Percentiles rank a stretch among this genome's conserved stretches.
Evolutionary conservation across 495 filamentous ascomycete genomes (phyloP).

Genomic region (Penicillium malachiteum): DNA sequence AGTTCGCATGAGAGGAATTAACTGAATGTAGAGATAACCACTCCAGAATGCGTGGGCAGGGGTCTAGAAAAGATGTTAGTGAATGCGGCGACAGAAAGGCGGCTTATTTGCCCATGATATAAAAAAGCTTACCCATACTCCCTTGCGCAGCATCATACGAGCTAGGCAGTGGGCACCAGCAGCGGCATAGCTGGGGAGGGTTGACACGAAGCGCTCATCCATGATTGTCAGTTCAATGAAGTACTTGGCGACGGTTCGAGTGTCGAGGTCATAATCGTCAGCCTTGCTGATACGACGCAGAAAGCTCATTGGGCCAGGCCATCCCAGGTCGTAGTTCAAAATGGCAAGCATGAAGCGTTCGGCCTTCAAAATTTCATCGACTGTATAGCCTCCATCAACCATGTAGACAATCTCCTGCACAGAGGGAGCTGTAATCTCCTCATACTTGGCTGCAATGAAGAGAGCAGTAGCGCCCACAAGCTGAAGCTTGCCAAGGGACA

Average conservation of each 20-base stretch:
- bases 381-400: conserved; percentile 87
- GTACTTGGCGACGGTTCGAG: conserved; percentile 94
- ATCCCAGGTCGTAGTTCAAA: conserved; percentile 91
- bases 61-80: conserved; percentile 55
- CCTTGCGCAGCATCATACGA: conserved; percentile 84
- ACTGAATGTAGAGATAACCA: conserved; percentile 82
- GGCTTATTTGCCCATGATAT: neutral
- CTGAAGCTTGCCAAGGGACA: conserved; percentile 92
- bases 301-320: conserved; percentile 98
- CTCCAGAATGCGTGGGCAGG: conserved; percentile 85
- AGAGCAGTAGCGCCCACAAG: conserved; percentile 95
- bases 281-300: conserved; percentile 95
- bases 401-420: conserved; percentile 96
- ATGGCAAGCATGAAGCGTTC: conserved; percentile 97
- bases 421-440: conserved; percentile 96
- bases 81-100: neutral
- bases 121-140: conserved; percentile 76
- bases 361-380: conserved; percentile 93
- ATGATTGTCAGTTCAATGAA: conserved; percentile 96
- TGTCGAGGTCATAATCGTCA: conserved; percentile 96
- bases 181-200: conserved; percentile 83
- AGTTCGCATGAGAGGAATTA: conserved; percentile 70
- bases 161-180: conserved; percentile 93
- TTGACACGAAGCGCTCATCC: conserved; percentile 95
- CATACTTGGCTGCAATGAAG: conserved; percentile 95